Conservation (phyloP, 306 rosid genomes). For the Albizia julibrissin region DNA sequence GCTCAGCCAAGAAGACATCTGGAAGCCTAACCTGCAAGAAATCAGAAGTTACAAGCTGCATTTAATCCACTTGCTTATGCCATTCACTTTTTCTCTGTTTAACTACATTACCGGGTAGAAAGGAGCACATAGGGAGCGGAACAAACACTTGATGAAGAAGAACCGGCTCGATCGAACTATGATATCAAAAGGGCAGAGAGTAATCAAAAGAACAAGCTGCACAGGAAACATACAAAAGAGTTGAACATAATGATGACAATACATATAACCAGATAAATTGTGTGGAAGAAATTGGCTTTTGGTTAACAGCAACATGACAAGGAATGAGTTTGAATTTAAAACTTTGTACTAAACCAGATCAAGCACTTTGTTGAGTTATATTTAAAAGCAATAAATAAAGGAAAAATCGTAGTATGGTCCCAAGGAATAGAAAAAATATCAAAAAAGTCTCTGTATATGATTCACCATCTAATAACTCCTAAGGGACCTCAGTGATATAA, state of each 20-base stretch:
- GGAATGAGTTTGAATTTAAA: neutral
- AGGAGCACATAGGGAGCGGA: constrained; percentile 69
- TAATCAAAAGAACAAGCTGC: constrained; percentile 64
- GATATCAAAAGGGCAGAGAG: constrained; percentile 62
- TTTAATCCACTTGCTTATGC: neutral
- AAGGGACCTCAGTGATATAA: too few relatives aligned
- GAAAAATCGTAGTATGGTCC: too few relatives aligned
- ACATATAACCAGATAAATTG: neutral
- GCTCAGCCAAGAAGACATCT: constrained; percentile 74
- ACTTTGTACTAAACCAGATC: neutral
- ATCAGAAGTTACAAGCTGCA: neutral
- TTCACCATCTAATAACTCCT: too few relatives aligned
- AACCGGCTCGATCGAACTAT: constrained; percentile 63
- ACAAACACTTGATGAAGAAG: constrained; percentile 56
- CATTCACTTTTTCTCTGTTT: neutral
- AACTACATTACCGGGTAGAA: constrained; percentile 53
- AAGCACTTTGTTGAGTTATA: neutral
- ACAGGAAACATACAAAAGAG: too few relatives aligned
- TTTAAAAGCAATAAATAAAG: constrained; percentile 1
- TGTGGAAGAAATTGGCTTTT: neutral
- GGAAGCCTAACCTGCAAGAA: constrained; percentile 55
- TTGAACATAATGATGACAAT: too few relatives aligned
- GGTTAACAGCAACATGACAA: neutral
- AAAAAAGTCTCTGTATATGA: too few relatives aligned
- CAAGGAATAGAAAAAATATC: too few relatives aligned